Evolutionary conservation across 2,329 filamentous ascomycete species (phyloP).

Genomic region (Pseudocercospora musae): DNA sequence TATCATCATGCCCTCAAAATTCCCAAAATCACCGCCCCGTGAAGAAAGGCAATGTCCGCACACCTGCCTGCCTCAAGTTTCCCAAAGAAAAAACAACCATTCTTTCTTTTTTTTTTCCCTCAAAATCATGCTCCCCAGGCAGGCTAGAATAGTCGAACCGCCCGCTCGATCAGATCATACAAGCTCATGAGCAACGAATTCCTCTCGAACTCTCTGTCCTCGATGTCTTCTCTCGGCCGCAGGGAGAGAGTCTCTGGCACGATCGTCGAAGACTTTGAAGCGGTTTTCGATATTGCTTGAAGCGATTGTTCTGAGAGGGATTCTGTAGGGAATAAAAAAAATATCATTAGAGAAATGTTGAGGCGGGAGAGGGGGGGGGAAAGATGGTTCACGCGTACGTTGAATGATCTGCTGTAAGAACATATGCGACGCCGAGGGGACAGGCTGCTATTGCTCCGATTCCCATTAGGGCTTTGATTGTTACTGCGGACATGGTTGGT

Average conservation of each 20-base stretch:
- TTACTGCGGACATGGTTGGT: slow-evolving; percentile 7
- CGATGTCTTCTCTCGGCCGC: slow-evolving; percentile 9
- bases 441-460: slow-evolving; percentile 9
- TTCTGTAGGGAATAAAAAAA: not conserved
- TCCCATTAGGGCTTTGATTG: slow-evolving; percentile 7
- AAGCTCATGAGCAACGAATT: too few species aligned
- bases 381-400: not conserved
- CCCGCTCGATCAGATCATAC: too few species aligned
- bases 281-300: slow-evolving; percentile 7
- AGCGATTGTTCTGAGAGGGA: slow-evolving; percentile 6
- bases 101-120: too few species aligned
- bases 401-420: slow-evolving; percentile 14
- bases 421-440: slow-evolving; percentile 12
- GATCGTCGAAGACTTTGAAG: slow-evolving; percentile 14
- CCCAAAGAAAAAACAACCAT: too few species aligned
- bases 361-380: too few species aligned
- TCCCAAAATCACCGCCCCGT: too few species aligned
- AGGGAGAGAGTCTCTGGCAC: slow-evolving; percentile 11
- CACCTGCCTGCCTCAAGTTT: too few species aligned
- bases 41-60: too few species aligned
- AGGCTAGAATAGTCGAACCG: too few species aligned
- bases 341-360: too few species aligned
- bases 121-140: too few species aligned
- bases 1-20: too few species aligned
- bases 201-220: slow-evolving; percentile 8